Evolutionary conservation across 2,329 filamentous ascomycete species (phyloP), one percentile per base, ranked within the genome.

Genomic region (Botrytis sinoallii): DNA sequence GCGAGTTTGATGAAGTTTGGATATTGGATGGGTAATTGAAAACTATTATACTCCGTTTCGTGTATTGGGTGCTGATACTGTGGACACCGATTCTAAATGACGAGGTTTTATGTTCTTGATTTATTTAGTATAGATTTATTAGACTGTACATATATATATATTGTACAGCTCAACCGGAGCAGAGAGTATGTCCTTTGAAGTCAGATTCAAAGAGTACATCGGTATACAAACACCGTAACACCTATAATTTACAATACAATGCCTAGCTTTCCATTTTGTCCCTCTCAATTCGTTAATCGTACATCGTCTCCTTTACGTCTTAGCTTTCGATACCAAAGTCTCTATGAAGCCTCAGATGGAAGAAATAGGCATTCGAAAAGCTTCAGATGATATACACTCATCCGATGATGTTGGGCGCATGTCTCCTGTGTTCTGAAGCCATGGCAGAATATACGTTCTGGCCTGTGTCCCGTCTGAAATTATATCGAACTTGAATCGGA

Each of bases 111-210:
- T 22, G 8, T 46, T 63, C 25, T 16, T 63, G 12, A 61, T 40
- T n/a, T 18, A n/a, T 42, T 63, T 40, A 7, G 18, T 64, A 22
- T 29, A 42, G 40, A 52, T 70, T 40, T 18, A 70, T 44, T 20
- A 22, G 55, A 12, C 40, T 29, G 25, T 25, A 44, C 25, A 32
- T 29, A 42, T n/a, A 29, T 16, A 55, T 64, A 25, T 52, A 38
- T 46, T 52, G 6, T 72, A 68, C 70, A 68, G 52, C 63, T 60
- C 61, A 46, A 68, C 25, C 16, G 67, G 40, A 72, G 63, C 63
- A 46, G 48, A 68, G 40, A 71, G 57, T 46, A 52, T 18, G 25
- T 40, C 38, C 6, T 12, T 55, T 22, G 25, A 68, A 14, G 22
- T 38, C 14, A 38, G 20, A 20, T 16, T n/a, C 22, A 52, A 67